phyloP scores from a whole-genome alignment of 805 yeast genomes.

The Spathaspora hagerdaliae region DNA sequence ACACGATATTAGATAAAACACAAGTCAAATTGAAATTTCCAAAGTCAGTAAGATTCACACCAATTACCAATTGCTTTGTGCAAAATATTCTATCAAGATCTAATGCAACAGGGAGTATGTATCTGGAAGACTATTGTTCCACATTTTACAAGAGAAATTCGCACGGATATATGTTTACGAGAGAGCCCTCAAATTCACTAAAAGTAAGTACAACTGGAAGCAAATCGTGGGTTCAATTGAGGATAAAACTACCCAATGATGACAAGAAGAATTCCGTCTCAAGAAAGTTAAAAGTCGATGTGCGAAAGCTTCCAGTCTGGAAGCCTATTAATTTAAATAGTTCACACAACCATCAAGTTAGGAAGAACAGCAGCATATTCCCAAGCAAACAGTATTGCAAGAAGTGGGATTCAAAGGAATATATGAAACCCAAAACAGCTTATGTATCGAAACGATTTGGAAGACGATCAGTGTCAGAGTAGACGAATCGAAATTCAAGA shows the following conservation, averaged over 20 bases:
- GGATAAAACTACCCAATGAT: slow-evolving; percentile 13
- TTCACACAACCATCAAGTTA: background rate
- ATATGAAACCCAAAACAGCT: slow-evolving; percentile 3
- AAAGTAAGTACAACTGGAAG: slow-evolving; percentile 21
- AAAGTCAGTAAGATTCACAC: background rate
- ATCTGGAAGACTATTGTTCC: slow-evolving; percentile 23
- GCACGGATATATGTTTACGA: slow-evolving; percentile 33
- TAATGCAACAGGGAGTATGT: slow-evolving; percentile 2
- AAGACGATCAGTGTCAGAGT: background rate
- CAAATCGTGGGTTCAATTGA: slow-evolving; percentile 24
- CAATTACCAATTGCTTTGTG: background rate
- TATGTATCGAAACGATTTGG: slow-evolving; percentile 12
- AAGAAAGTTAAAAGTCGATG: slow-evolving; percentile 22
- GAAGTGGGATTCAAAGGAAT: background rate
- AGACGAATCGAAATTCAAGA: background rate
- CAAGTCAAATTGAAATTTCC: background rate
- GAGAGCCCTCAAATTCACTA: slow-evolving; percentile 24
- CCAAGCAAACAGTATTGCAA: background rate
- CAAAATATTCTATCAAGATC: background rate
- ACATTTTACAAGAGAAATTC: slow-evolving; percentile 30
- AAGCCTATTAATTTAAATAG: slow-evolving; percentile 14
- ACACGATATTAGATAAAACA: background rate
- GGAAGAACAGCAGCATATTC: background rate
- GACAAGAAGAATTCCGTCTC: background rate
- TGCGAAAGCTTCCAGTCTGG: slow-evolving; percentile 22